Evolutionary conservation across 2,329 filamentous ascomycete genomes (phyloP), one percentile per base, ranked within the genome.

Genomic region (Ascochyta lentis): DNA sequence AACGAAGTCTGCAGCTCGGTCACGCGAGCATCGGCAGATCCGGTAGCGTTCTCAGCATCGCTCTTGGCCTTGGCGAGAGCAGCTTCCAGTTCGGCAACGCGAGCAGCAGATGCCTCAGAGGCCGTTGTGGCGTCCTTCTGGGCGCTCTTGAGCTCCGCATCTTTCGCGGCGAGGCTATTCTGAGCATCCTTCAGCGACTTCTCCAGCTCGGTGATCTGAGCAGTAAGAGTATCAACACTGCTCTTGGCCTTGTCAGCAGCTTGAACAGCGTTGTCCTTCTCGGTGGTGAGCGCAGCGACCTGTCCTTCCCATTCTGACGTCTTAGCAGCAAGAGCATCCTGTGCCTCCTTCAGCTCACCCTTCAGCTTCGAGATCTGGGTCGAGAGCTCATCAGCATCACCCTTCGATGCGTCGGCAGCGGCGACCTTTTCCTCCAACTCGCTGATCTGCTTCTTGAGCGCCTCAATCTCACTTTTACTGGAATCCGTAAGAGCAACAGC

Each of bases 351-450:
- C 43, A 71, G 49, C 4, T 70, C 67, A 31, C 51, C 54, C 34
- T 73, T 67, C 3, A 72, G 57, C 37, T 68, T 65, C 4, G 65
- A 51, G 39, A 72, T 63, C 64, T 69, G 71, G 12, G 62, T 56
- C 10, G 56, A 53, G 7, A 68, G 58, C 29, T 56, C 66, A n/a
- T 72, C 65, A 23, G 63, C 56, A 44, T 73, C 68, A 19, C 65
- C 66, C 45, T 67, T 70, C 12, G 64, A 60, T 22, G 64, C 38
- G 22, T 72, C 65, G 22, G 61, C 56, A 41, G 62, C 51, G 41
- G 66, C 59, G n/a, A 69, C 59, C 48, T 68, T 65, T 47, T 65
- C 60, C 27, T 71, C 55, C 15, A 69, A 37, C 10, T 67, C 66
- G 34, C 46, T 43, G 12, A 69, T 68, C 52, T 71, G 60, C 8